Base-by-base conservation (phyloP, 192 early-diverging fungal genomes). In the Paraglomus brasilianum region DNA sequence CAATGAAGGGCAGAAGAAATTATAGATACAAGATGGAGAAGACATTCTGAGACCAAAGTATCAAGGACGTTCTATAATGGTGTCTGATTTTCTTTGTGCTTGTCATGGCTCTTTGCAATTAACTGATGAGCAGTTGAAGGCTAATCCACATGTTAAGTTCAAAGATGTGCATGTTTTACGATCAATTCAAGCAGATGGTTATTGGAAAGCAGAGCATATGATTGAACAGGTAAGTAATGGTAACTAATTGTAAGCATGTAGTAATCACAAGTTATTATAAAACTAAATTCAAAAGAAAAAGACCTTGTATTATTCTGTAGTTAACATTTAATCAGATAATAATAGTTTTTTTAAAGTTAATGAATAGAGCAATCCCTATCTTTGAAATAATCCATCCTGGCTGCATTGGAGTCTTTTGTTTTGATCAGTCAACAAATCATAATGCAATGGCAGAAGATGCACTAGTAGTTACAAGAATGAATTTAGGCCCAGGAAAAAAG, bases 341-440 rank as follows among this genome's bases (percentile, higher is more conserved):
- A n/a, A n/a, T n/a, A n/a, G n/a, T n/a, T n/a, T n/a, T n/a, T n/a
- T n/a, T n/a, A n/a, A n/a, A n/a, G 3, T 67, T 41, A 38, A 67
- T 17, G 56, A 67, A 62, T 42, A 17, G 40, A 74, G 44, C 66
- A 58, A 74, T 60, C 39, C 58, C 36, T 24, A 69, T 78, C 8
- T 75, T 75, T 60, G 38, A 70, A 9, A 38, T 61, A 15, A 38
- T 71, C 14, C 52, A 75, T 52, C 45, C 38, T 0, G 8, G 24
- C 11, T 71, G 47, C 43, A 67, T 73, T 38, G 71, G 38, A 2
- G 47, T 72, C 39, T 78, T 74, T 57, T 55, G 58, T 43, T 78
- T 78, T 68, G 53, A 78, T 48, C 50, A 78, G 24, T 66, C 60
- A 40, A 61, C 45, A 13, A 73, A 73, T 63, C 61, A 78, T 56